Evolutionary conservation across 2,329 filamentous ascomycete species (phyloP), one percentile per base, ranked within the genome.

Genomic region (Cladosporium sp.): DNA sequence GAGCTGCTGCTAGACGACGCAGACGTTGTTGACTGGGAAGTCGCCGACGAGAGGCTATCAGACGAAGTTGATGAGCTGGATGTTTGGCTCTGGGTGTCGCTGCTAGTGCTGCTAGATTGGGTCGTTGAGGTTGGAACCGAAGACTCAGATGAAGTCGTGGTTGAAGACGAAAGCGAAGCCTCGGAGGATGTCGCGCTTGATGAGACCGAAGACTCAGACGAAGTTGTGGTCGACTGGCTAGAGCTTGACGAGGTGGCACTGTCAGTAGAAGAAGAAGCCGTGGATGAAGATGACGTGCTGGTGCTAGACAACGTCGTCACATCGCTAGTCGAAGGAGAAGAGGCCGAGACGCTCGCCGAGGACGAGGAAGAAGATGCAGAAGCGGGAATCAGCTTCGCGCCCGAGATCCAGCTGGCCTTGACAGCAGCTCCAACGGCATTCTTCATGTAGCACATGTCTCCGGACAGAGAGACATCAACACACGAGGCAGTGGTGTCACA

Each of bases 331-430:
- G 36, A 30, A 28, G 57, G 48, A 26, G 56, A 58, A 30, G 51
- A 54, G n/a, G 25, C 18, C 2, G 25, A 48, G 6, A 25, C 18
- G 25, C 36, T 49, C 2, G 39, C 16, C 3, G 48, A 28, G 28
- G 28, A 39, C 1, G 58, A 61, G 4, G 58, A 49, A 36, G 34
- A 10, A 28, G 25, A 36, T 13, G 36, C 49, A 14, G 46, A 49
- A 18, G 58, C 32, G 1, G 58, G n/a, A 23, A 73, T 59, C 34
- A 76, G 59, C 65, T 69, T 74, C 5, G 75, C 74, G 48, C 74
- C 75, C 64, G 64, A 67, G 53, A 76, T 67, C 11, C 63, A 64
- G 23, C 56, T 64, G 46, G 69, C 68, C 34, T 67, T 67, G 18
- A 72, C 43, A 6, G 67, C 56, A 21, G 61, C 48, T 8, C 71